Base-by-base conservation (phyloP, 805 yeast genomes). In the Saitoella complicata region DNA sequence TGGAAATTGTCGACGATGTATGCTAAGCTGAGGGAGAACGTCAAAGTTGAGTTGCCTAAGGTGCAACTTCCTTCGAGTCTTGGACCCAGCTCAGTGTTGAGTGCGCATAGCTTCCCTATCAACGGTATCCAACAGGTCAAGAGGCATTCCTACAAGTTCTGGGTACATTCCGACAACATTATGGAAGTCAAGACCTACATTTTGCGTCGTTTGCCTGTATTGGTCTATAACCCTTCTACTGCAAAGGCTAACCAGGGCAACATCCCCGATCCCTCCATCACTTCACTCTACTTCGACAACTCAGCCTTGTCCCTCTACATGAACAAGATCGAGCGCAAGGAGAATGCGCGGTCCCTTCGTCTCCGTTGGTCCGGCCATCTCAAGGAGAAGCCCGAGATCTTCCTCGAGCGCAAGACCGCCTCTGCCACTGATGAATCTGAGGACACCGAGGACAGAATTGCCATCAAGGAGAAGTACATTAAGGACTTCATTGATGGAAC, bases 141-240 rank as follows among this genome's bases (percentile, higher is more conserved):
- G 31, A 62, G 58, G 51, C 61, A 66, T 13, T 78, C 84, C 10
- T 77, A 79, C 63, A 85, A 83, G 64, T 88, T 88, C 62, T 88
- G 98, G 98, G 72, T 91, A 39, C 97, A 88, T 60, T 87, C 88
- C n/a, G 98, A 91, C 54, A 82, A 85, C 59, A 60, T 91, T 59
- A 87, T 88, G 95, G 97, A 88, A 65, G 95, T 87, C 45, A 88
- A 88, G 66, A 85, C 97, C n/a, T 77, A 86, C 48, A 83, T 88
- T 52, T 72, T 88, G 58, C 80, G 97, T 60, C 94, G 85, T 56
- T 72, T 88, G 52, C 98, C 98, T 1, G 94, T 87, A 5, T 70
- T 88, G 50, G 81, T 88, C 41, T 91, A 86, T 51, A 68, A 71
- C 52, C 70, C 64, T 42, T 68, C 69, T 46, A 70, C 53, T 21